Percentiles rank a stretch among this genome's conserved stretches.
These are phyloP conservation scores for Candida germanica DNA, from an alignment of 805 yeast genomes.

Conservation along the genomic window DNA sequence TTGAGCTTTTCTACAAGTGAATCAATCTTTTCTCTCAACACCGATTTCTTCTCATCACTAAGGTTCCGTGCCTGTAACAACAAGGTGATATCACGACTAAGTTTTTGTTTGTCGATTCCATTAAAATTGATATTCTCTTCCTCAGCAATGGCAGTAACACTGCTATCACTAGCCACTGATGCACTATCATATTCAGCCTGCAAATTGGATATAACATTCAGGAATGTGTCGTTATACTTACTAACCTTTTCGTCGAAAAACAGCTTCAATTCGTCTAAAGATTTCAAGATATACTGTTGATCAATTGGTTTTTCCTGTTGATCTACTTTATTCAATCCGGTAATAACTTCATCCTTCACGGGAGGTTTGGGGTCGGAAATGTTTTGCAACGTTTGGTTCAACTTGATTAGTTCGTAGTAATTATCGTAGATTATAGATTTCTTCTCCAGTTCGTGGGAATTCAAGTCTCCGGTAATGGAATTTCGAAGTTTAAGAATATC, in stretches of 20 bases:
- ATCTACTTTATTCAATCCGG: constrained; percentile 6
- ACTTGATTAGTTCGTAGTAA: constrained; percentile 68
- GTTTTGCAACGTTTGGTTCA: constrained; percentile 50
- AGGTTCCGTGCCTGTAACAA: neutral
- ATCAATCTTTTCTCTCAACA: constrained; percentile 12
- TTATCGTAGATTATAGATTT: constrained; percentile 73
- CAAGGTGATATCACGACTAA: constrained; percentile 7
- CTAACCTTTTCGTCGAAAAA: constrained; percentile 20
- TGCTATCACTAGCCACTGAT: constrained; percentile 17
- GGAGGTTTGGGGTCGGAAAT: constrained; percentile 15
- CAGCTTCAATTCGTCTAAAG: constrained; percentile 21
- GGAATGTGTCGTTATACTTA: constrained; percentile 21
- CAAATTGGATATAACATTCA: constrained; percentile 14
- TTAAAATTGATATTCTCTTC: constrained; percentile 9
- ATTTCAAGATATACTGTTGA: constrained; percentile 17
- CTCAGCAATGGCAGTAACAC: constrained; percentile 8
- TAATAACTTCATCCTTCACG: constrained; percentile 7
- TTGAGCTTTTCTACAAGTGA: constrained; percentile 13
- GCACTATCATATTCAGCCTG: constrained; percentile 13
- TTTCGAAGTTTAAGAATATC: constrained; percentile 32
- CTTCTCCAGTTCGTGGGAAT: constrained; percentile 55
- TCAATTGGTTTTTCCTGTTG: constrained; percentile 9
- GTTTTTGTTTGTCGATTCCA: constrained; percentile 7
- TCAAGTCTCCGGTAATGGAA: constrained; percentile 42
- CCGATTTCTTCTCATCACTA: constrained; percentile 2